Evolutionary conservation across 768 basidiomycete genomes (phyloP).

Genomic region (Cantharellus cinnabarinus): DNA sequence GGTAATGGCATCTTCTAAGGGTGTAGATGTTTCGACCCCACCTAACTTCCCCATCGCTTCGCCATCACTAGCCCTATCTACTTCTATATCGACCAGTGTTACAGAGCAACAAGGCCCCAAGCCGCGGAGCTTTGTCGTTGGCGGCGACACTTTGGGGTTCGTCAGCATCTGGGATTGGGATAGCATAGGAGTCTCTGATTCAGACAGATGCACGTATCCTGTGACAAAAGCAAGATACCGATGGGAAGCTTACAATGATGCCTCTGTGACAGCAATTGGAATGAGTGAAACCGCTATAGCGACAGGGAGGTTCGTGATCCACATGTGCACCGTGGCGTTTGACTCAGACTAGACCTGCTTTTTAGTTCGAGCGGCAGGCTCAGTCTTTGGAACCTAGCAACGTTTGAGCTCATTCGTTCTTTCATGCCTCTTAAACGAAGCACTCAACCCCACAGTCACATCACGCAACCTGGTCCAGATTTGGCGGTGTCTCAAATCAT

Average conservation of each 20-base stretch:
- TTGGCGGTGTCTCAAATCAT: conserved; percentile 31
- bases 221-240: conserved; percentile 15
- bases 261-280: conserved; percentile 39
- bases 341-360: neutral
- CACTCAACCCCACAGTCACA: neutral
- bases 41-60: no score
- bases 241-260: conserved; percentile 46
- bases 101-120: no score
- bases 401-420: conserved; percentile 33
- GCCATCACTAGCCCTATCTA: no score
- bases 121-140: conserved; percentile 29
- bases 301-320: conserved; percentile 25
- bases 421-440: conserved; percentile 17
- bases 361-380: conserved; percentile 35
- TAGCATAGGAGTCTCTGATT: neutral
- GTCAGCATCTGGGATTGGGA: conserved; percentile 7
- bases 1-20: no score
- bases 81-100: no score
- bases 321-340: neutral
- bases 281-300: conserved; percentile 40
- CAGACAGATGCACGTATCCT: neutral
- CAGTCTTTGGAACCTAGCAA: conserved; percentile 45
- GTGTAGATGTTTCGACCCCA: no score
- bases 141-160: conserved; percentile 26
- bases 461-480: conserved; percentile 24